Conservation (phyloP, 345 rosid species). For the Heritiera fomes region DNA sequence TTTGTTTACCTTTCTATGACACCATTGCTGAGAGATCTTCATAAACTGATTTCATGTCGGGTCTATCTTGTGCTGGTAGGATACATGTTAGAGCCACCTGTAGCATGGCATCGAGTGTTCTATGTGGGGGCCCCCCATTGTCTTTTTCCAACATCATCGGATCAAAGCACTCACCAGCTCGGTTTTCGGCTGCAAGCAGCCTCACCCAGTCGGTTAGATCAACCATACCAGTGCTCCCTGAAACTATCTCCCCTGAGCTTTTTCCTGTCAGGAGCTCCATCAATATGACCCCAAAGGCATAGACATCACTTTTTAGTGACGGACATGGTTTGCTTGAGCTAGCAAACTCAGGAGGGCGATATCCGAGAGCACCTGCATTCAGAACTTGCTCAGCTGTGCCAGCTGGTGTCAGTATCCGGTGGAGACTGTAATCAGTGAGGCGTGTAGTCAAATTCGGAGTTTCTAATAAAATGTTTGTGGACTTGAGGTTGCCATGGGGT, state of each 20-base stretch:
- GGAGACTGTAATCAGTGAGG: constrained; percentile 85
- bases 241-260: constrained; percentile 63
- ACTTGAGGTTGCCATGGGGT: constrained; percentile 93
- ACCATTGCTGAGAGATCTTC: constrained; percentile 53
- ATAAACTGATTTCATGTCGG: constrained; percentile 65
- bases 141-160: constrained; percentile 34
- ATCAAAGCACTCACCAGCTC: constrained; percentile 64
- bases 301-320: constrained; percentile 84
- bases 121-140: constrained; percentile 25
- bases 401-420: constrained; percentile 69
- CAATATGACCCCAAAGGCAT: constrained; percentile 76
- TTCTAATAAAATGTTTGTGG: constrained; percentile 72
- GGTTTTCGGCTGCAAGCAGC: constrained; percentile 53
- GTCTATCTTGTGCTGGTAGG: constrained; percentile 78
- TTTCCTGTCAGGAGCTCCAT: constrained; percentile 78
- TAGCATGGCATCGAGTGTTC: constrained; percentile 51
- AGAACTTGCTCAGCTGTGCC: constrained; percentile 90
- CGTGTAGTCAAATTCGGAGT: constrained; percentile 49
- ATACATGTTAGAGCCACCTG: constrained; percentile 70
- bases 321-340: constrained; percentile 83
- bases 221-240: constrained; percentile 56
- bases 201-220: constrained; percentile 87
- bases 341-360: constrained; percentile 86
- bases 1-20: constrained; percentile 23
- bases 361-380: constrained; percentile 86